Percentiles rank a stretch among this genome's conserved stretches.
phyloP scores from a whole-genome alignment of 1,139 yeast species.

The Diutina catenulata region DNA sequence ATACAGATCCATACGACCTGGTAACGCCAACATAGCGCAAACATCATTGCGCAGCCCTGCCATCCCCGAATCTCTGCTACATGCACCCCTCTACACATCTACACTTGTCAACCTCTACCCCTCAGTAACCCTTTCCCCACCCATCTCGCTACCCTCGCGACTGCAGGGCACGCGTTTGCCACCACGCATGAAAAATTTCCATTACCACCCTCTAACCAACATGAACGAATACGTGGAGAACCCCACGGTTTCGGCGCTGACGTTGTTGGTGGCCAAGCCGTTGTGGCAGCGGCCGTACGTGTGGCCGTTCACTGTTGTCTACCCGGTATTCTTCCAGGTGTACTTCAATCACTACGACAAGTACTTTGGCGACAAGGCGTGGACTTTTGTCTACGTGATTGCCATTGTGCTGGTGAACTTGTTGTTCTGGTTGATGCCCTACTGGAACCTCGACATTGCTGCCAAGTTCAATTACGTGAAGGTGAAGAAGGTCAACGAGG shows the following conservation, averaged over 20 bases:
- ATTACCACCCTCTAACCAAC: neutral
- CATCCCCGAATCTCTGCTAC: no score
- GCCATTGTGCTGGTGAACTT: constrained; percentile 61
- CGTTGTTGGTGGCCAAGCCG: constrained; percentile 63
- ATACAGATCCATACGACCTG: no score
- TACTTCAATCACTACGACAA: constrained; percentile 63
- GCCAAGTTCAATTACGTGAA: constrained; percentile 56
- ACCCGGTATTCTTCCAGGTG: constrained; percentile 62
- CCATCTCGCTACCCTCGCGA: no score
- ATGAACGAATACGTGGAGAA: constrained; percentile 38
- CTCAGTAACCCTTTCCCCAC: no score
- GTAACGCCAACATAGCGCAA: no score
- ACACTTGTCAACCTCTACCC: no score
- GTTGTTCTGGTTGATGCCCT: constrained; percentile 83
- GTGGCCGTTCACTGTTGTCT: constrained; percentile 71
- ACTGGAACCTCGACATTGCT: constrained; percentile 75
- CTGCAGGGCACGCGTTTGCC: no score
- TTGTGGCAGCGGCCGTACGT: constrained; percentile 61
- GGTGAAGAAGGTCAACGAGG: constrained; percentile 45
- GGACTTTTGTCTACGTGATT: constrained; percentile 83
- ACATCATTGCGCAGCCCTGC: no score
- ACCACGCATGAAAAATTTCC: no score
- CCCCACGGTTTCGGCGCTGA: constrained; percentile 51
- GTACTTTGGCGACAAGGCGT: constrained; percentile 70
- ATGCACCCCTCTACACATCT: no score